phyloP scores from a whole-genome alignment of 305 asterid species.

The Ilex paraguariensis region DNA sequence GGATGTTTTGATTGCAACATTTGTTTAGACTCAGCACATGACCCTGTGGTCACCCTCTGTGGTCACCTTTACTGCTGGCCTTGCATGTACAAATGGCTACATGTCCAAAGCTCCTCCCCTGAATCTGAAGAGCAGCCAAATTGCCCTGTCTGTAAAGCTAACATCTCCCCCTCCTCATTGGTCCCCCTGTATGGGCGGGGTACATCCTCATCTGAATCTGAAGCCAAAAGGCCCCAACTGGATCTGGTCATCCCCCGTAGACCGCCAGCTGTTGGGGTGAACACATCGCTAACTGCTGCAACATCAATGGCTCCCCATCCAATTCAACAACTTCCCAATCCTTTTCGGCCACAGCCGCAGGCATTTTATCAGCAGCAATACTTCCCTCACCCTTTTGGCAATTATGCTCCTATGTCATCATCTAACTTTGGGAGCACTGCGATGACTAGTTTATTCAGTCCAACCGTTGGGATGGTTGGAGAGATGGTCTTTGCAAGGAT shows the following conservation, averaged over 20 bases:
- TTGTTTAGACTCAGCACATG: slow-evolving; percentile 53
- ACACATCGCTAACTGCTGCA: slow-evolving; percentile 20
- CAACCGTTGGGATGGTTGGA: slow-evolving; percentile 27
- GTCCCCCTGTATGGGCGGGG: slow-evolving; percentile 89
- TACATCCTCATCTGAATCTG: slow-evolving; percentile 34
- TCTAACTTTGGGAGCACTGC: slow-evolving; percentile 30
- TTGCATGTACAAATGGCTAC: slow-evolving; percentile 77
- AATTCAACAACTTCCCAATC: slow-evolving; percentile 20
- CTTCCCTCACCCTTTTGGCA: slow-evolving; percentile 9
- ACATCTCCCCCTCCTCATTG: slow-evolving; percentile 54
- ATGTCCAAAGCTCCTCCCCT: slow-evolving; percentile 42
- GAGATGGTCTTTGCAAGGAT: slow-evolving; percentile 57
- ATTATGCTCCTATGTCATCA: slow-evolving; percentile 31
- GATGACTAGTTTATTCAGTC: slow-evolving; percentile 21
- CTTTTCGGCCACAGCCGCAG: slow-evolving; percentile 20
- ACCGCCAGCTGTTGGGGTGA: slow-evolving; percentile 50
- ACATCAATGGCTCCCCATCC: background rate
- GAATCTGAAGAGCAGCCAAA: slow-evolving; percentile 55
- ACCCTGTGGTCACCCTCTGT: slow-evolving; percentile 66
- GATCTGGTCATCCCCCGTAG: slow-evolving; percentile 52
- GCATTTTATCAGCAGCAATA: slow-evolving; percentile 3
- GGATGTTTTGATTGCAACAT: slow-evolving; percentile 82
- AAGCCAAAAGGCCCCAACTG: slow-evolving; percentile 36
- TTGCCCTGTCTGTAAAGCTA: slow-evolving; percentile 76
- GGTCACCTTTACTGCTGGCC: slow-evolving; percentile 75